Base-by-base conservation (phyloP, 83 land plant species). In the Picea engelmannii region DNA sequence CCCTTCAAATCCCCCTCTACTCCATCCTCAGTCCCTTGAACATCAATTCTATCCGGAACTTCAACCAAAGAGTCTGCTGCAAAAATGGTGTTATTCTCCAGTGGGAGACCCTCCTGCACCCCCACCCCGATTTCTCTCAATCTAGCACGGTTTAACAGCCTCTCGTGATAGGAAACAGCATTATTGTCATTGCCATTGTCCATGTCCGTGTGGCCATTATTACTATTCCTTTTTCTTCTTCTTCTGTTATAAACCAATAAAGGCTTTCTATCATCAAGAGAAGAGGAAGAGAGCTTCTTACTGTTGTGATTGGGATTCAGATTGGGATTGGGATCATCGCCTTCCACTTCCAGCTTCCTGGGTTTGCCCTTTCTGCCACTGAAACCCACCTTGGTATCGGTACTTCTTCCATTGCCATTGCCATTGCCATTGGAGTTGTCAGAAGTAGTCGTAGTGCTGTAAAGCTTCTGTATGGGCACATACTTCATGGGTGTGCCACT, bases 401-500 rank as follows among this genome's bases (percentile, higher is more conserved):
- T 58, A 15, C 17, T 58, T 58, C 60, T 58, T 13, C 60, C 60
- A 70, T 70, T 70, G 20, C 58, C 60, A 76, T 13, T 49, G 52
- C 20, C 59, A 25, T 60, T 76, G 31, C 18, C 78, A 23, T 18
- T 76, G 78, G 62, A 76, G 78, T 55, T 60, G 62, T 76, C 78
- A 24, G 62, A 55, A 76, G 35, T 23, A 12, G 77, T 47, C 15
- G 77, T 74, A 55, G 49, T 55, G 25, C 24, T 38, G 58, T 76
- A 76, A 76, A 76, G 62, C 62, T 31, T 52, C 16, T 49, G 62
- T 55, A 76, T 76, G 35, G 62, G 78, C 20, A 76, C 78, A 76
- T 52, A 18, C 61, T 76, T 76, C 78, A 76, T 76, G 60, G 78
- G 78, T 15, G 78, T 76, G 24, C 78, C 62, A 20, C 27, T 76